Conservation (phyloP, 495 filamentous ascomycete genomes). For the Aspergillus homomorphus region DNA sequence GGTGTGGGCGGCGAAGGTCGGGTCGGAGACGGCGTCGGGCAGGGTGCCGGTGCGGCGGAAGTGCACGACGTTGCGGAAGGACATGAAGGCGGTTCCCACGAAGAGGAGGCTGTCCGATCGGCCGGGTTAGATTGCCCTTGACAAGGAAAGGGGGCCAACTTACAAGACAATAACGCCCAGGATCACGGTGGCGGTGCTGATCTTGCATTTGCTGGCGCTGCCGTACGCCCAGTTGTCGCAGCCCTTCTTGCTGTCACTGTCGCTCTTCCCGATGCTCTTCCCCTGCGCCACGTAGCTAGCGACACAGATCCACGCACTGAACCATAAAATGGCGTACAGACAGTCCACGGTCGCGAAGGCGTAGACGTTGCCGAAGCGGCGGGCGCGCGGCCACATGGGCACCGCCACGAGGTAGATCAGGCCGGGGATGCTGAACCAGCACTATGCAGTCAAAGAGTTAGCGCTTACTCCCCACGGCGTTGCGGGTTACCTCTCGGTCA, state of each 20-base stretch:
- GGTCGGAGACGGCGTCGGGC: constrained; percentile 59
- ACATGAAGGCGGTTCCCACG: constrained; percentile 65
- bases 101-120: constrained; percentile 82
- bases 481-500: no score
- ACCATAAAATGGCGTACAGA: constrained; percentile 76
- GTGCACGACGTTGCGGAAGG: constrained; percentile 73
- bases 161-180: constrained; percentile 82
- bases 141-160: constrained; percentile 26
- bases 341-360: constrained; percentile 73
- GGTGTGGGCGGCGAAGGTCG: constrained; percentile 49
- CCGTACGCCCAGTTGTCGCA: constrained; percentile 57
- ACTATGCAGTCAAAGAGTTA: constrained; percentile 49
- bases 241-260: constrained; percentile 29
- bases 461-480: constrained; percentile 7
- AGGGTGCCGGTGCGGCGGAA: constrained; percentile 74
- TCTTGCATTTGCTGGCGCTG: constrained; percentile 55
- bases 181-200: constrained; percentile 76
- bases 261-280: constrained; percentile 38
- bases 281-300: constrained; percentile 63
- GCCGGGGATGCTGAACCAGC: constrained; percentile 78
- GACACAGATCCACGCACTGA: constrained; percentile 75
- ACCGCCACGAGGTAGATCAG: constrained; percentile 81
- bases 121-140: neutral
- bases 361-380: constrained; percentile 76
- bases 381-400: constrained; percentile 78